A percentile compares a stretch with the other conserved stretches of the same genome.
Evolutionary conservation across 2,329 filamentous ascomycete species (phyloP).

Genomic region (Stemphylium vesicarium): DNA sequence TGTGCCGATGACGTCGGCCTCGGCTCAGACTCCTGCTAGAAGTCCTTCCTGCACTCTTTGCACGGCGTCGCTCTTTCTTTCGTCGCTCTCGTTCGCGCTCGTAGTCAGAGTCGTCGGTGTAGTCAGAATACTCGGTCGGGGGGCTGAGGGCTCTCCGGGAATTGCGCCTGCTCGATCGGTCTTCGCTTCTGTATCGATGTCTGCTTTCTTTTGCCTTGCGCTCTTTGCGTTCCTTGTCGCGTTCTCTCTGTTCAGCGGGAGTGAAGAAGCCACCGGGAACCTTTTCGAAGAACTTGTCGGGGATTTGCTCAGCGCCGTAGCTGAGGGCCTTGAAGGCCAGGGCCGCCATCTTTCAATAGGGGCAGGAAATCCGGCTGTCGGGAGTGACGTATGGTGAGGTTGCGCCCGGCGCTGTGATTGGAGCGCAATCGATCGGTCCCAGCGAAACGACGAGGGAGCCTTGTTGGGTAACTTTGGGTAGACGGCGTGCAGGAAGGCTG

Average conservation of each 20-base stretch:
- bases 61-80: slow-evolving; percentile 31
- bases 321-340: slow-evolving; percentile 49
- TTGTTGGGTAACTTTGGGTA: slow-evolving; percentile 17
- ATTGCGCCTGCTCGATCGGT: slow-evolving; percentile 22
- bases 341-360: slow-evolving; percentile 39
- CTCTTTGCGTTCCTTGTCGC: slow-evolving; percentile 27
- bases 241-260: slow-evolving; percentile 37
- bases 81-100: slow-evolving; percentile 33
- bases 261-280: slow-evolving; percentile 49
- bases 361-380: slow-evolving; percentile 34
- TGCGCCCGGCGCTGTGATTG: slow-evolving; percentile 39
- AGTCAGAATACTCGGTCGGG: slow-evolving; percentile 36
- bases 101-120: slow-evolving; percentile 41
- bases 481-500: slow-evolving; percentile 31
- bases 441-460: slow-evolving; percentile 22
- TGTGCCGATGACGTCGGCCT: slow-evolving; percentile 33
- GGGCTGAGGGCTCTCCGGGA: slow-evolving; percentile 38
- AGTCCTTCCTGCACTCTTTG: slow-evolving; percentile 35
- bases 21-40: slow-evolving; percentile 37
- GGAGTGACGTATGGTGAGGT: slow-evolving; percentile 43
- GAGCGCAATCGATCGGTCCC: slow-evolving; percentile 23
- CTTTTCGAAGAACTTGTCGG: slow-evolving; percentile 47
- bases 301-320: slow-evolving; percentile 48
- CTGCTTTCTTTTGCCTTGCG: slow-evolving; percentile 25
- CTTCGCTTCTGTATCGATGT: slow-evolving; percentile 21